Base-by-base conservation (phyloP, 768 basidiomycete species). In the Kwoniella dendrophila region DNA sequence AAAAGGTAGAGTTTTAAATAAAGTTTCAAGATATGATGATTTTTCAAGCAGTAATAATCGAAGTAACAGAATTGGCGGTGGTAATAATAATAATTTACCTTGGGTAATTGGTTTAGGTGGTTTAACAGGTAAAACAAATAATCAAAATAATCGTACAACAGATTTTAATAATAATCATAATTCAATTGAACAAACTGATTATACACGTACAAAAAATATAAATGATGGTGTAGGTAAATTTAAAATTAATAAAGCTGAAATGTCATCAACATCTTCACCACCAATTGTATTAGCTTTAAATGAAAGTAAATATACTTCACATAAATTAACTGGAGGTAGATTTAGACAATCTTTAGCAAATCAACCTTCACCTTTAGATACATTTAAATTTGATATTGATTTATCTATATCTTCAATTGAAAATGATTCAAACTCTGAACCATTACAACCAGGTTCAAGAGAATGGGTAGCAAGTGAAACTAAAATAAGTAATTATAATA, bases 401-500 rank as follows among this genome's bases (percentile, higher is more conserved):
- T 33, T 66, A 3, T 18, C 41, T 4, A 52, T 41, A 11, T 29
- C 41, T 8, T 52, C 50, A 4, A 44, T 20, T 33, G 53, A 40
- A 20, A 22, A 11, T 20, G 32, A 29, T n/a, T 22, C 29, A 20
- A 44, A 49, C 18, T 18, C 16, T 12, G 34, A 33, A 20, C 8
- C 12, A n/a, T 14, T 3, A 27, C 49, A 59, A 24, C 20, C 53
- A 16, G 63, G 63, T 10, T 26, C 22, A 2, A 55, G 40, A 56
- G 63, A 55, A 41, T 66, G 64, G 64, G 64, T 66, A 22, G 59
- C 47, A 11, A 53, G 32, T 41, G 64, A 66, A 11, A 32, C 38
- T 22, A 40, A 48, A 26, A 14, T 53, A 16, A 41, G 16, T 14
- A 45, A 29, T 4, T 29, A 7, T 6, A n/a, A 14, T 16, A 4